Conservation (phyloP, 2,329 filamentous ascomycete species). For the Penicillium glabrum region DNA sequence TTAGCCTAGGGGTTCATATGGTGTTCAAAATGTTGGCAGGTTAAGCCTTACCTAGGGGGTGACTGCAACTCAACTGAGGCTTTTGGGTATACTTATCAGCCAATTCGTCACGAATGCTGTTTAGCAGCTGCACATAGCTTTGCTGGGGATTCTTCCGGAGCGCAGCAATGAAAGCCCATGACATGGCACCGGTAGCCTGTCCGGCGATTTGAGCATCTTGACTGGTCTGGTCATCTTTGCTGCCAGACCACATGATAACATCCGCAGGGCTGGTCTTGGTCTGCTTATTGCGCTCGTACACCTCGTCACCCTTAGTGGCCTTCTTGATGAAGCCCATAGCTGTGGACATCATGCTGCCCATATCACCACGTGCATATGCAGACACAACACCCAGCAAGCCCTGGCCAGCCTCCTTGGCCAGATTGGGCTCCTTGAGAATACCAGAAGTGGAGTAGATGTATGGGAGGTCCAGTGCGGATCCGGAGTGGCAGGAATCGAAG, state of each 20-base stretch:
- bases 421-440: conserved; percentile 67
- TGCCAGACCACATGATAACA: conserved; percentile 97
- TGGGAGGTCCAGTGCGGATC: conserved; percentile 65
- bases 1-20: conserved; percentile 15
- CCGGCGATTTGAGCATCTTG: conserved; percentile 86
- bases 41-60: conserved; percentile 76
- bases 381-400: conserved; percentile 67
- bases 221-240: conserved; percentile 93
- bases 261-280: conserved; percentile 95
- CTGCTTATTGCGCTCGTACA: conserved; percentile 74
- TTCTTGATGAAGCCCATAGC: conserved; percentile 87
- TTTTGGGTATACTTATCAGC: conserved; percentile 87
- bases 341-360: conserved; percentile 75
- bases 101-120: conserved; percentile 90
- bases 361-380: conserved; percentile 79
- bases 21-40: neutral
- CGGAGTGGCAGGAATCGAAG: conserved; percentile 69
- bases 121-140: conserved; percentile 92
- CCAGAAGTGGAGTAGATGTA: conserved; percentile 68
- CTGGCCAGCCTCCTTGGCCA: conserved; percentile 67
- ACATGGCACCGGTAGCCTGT: conserved; percentile 96
- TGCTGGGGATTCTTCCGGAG: conserved; percentile 92
- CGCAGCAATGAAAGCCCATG: conserved; percentile 90
- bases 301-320: conserved; percentile 74
- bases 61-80: conserved; percentile 93